Conservation (phyloP, 2,329 filamentous ascomycete species). For the Penicillium italicum region DNA sequence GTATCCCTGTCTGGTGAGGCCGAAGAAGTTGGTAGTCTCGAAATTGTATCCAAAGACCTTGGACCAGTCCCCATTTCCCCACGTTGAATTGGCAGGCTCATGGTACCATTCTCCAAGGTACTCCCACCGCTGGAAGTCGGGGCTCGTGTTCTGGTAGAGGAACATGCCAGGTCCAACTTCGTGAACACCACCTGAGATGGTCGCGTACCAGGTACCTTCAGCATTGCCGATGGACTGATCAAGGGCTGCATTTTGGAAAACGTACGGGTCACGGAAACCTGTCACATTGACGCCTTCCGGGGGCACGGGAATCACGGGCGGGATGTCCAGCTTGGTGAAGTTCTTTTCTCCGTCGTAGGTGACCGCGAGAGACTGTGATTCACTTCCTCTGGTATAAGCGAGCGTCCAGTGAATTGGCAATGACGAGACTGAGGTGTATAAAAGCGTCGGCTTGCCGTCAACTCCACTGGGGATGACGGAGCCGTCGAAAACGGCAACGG, state of each 20-base stretch:
- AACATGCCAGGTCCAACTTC: background rate
- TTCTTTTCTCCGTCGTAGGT: background rate
- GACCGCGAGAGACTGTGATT: background rate
- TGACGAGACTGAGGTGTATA: background rate
- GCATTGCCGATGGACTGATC: background rate
- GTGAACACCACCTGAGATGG: background rate
- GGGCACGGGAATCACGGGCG: background rate
- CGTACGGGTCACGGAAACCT: background rate
- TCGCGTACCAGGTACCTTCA: background rate
- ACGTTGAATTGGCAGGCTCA: background rate
- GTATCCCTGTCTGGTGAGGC: background rate
- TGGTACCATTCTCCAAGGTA: background rate
- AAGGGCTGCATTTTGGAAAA: background rate
- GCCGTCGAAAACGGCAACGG: background rate
- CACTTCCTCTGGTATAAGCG: background rate
- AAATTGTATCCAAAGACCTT: background rate
- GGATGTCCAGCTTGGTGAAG: background rate
- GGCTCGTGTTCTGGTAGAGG: background rate
- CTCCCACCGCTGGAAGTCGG: background rate
- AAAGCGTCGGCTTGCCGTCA: background rate
- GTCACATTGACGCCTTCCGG: background rate
- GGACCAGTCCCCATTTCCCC: background rate
- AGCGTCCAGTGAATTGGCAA: background rate
- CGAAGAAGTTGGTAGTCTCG: background rate
- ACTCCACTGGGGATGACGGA: background rate